Base-by-base conservation (phyloP, 169 alveolate genomes). In the Eimeria brunetti region DNA sequence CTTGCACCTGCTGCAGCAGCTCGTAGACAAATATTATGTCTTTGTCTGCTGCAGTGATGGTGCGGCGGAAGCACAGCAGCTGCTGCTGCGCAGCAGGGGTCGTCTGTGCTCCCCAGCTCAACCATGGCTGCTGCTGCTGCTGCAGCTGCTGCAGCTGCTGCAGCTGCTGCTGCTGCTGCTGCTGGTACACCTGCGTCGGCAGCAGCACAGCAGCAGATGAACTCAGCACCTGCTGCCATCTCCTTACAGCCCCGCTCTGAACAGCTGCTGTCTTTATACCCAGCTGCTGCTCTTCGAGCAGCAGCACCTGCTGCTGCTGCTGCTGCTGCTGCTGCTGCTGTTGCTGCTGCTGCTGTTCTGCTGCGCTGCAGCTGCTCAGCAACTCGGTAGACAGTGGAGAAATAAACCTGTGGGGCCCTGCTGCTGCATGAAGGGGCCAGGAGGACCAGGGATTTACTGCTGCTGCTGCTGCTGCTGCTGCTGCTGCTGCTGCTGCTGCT, bases 291-390 rank as follows among this genome's bases (percentile, higher is more conserved):
- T 64, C 75, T 24, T 64, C 38, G 20, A 12, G 76, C 76, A 64
- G 76, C 76, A 64, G 76, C 38, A 64, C 12, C 83, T 36, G 83
- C 46, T 36, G 83, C 46, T n/a, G 83, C 83, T 36, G 83, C 46
- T 36, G 83, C 51, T 36, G 83, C 46, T 73, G 83, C 51, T 73
- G 83, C 46, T 73, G 83, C 83, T n/a, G 83, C 83, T 73, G 46
- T 0, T 73, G 51, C 51, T 33, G 38, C 38, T 33, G 51, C 83
- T 11, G 53, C 83, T n/a, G 83, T 22, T 30, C 20, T 41, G 83
- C 83, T 16, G 83, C 22, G 46, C 46, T 33, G 27, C 46, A 7
- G 46, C 83, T n/a, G 51, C 38, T 18, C 51, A 33, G 49, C 9
- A 38, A 6, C 1, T 36, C 33, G 27, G 33, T 24, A 0, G 33